Evolutionary conservation across 768 basidiomycete species (phyloP), one percentile per base, ranked within the genome.

Genomic region (Sporobolomyces pararoseus): DNA sequence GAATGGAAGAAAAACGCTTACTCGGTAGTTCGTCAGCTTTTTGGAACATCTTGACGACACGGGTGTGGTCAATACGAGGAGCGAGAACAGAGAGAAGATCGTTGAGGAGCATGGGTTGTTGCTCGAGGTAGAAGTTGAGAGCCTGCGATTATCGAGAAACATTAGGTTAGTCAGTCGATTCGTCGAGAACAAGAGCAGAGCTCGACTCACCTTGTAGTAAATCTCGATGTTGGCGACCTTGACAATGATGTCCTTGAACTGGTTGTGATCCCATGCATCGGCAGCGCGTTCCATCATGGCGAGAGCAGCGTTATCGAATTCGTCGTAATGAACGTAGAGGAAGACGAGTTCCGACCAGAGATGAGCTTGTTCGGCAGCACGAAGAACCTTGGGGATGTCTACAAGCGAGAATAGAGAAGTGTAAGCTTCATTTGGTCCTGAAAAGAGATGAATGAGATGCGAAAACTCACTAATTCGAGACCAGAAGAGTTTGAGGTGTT

Each of bases 201-300:
- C 31, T 12, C 7, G 51, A n/a, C 62, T 49, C 16, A 80, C 80
- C 80, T 93, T 93, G 85, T 98, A 97, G 81, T 96, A 97, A 72
- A 99, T 97, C 82, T 99, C 96, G 71, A 98, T 86, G 77, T 99
- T 99, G 55, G 96, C 95, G 27, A 89, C 94, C 68, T 94, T 90
- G 77, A 97, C 90, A 64, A 96, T 85, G 66, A 96, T 88, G 75
- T 98, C 96, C 84, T 98, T 98, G 87, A 99, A 99, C 80, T 97
- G 95, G 77, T 91, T 94, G 82, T 99, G 96, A 66, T 99, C 96
- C 94, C 94, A 99, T 57, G 93, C 92, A 80, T 96, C 92, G n/a
- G 91, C 86, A 2, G 96, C 90, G 25, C 94, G 88, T 79, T 99
- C 96, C 79, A 98, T 97, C 94, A 98, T 99, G 6, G 93, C 91